phyloP scores from a whole-genome alignment of 2,329 filamentous ascomycete genomes.

The Aspergillus sp. region DNA sequence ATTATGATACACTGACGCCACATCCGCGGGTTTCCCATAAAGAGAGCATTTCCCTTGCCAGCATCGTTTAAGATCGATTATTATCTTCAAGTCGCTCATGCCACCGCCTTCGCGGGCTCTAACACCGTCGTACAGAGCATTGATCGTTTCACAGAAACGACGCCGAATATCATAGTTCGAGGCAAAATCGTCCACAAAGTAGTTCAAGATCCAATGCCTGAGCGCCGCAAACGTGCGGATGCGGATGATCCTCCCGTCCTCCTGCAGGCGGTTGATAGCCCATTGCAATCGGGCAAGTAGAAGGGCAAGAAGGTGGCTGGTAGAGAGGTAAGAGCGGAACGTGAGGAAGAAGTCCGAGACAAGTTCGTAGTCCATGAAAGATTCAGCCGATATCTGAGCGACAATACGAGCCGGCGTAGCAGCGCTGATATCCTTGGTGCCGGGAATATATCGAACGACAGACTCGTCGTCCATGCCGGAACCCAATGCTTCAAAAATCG shows the following conservation, averaged over 20 bases:
- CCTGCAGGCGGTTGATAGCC: conserved; percentile 71
- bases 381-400: conserved; percentile 91
- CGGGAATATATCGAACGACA: conserved; percentile 70
- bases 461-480: conserved; percentile 71
- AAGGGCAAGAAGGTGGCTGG: conserved; percentile 68
- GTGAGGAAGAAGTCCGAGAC: conserved; percentile 97
- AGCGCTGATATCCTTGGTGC: conserved; percentile 66
- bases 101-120: conserved; percentile 44
- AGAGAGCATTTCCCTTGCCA: conserved; percentile 85
- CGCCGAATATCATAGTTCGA: conserved; percentile 62
- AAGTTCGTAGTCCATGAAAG: conserved; percentile 91
- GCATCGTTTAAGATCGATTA: conserved; percentile 91
- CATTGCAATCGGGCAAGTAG: conserved; percentile 76
- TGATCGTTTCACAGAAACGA: conserved; percentile 72
- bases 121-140: conserved; percentile 49
- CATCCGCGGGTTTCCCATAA: conserved; percentile 74
- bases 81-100: conserved; percentile 67
- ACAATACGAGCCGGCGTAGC: conserved; percentile 86
- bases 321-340: conserved; percentile 75
- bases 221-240: conserved; percentile 92
- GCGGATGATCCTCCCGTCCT: conserved; percentile 84
- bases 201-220: conserved; percentile 95
- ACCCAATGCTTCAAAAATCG: conserved; percentile 72
- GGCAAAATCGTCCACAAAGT: conserved; percentile 91
- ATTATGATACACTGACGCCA: conserved; percentile 48